Base-by-base conservation (phyloP, 129 eudicot species). In the Saposhnikovia divaricata region DNA sequence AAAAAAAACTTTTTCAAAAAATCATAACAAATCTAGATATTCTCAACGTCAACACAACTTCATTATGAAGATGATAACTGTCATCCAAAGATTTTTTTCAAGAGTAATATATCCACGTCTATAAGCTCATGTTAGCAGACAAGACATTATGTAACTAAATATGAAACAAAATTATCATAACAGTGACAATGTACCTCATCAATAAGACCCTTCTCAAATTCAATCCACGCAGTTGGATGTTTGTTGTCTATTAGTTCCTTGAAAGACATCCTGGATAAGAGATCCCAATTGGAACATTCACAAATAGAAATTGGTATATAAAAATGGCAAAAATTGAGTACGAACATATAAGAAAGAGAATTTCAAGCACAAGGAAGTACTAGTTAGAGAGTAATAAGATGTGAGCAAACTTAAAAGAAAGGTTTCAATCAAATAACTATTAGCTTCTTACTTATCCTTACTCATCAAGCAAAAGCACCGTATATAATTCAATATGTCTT, bases 181-280 rank as follows among this genome's bases (percentile, higher is more conserved):
- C 42, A 46, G 47, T 73, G 38, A 65, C 71, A 83, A 0, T 0
- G 59, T 94, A 94, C 98, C 98, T 95, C 98, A 73, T 89, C 80
- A 79, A 95, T 92, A 70, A 79, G 91, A 76, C 98, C 98, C 83
- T 87, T 89, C 72, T 95, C 98, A 86, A 95, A 95, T 77, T 95
- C 97, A 48, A 87, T 81, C 98, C 98, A 95, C 9, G 96, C 91
- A 57, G 96, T 87, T 39, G 98, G 98, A 90, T 95, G 97, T 85
- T 95, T 92, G 92, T 90, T 86, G 78, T 95, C 90, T 63, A 95
- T 84, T 71, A 95, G 89, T 87, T 95, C 98, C 91, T 95, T 87
- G 89, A 95, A 85, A 34, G 97, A 89, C 98, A 95, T 95, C 77
- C 98, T 95, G 92, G 74, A 79, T 68, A 83, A 45, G 83, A 66